phyloP scores from a whole-genome alignment of 2,329 filamentous ascomycete species.

The Atkinsonella texensis region DNA sequence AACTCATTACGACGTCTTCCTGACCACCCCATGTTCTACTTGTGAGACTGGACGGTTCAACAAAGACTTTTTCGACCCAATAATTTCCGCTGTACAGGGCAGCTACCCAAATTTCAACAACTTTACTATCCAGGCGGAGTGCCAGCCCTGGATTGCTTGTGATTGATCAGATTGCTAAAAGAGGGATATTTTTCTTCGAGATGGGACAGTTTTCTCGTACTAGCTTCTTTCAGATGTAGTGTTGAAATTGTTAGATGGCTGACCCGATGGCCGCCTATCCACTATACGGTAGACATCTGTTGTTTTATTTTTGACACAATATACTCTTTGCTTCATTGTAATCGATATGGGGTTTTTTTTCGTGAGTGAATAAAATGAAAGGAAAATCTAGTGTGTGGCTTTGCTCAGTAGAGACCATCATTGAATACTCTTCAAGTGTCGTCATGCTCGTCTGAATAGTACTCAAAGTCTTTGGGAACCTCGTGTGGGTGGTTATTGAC shows the following conservation, averaged over 20 bases:
- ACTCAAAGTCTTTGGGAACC: slow-evolving; percentile 14
- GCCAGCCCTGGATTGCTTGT: slow-evolving; percentile 27
- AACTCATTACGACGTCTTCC: slow-evolving; percentile 25
- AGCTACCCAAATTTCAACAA: slow-evolving; percentile 27
- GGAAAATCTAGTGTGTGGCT: not conserved
- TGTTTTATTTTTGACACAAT: slow-evolving; percentile 5
- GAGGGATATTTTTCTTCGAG: not conserved
- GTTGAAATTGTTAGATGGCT: slow-evolving; percentile 5
- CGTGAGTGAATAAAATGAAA: not conserved
- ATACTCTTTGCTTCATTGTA: slow-evolving; percentile 4
- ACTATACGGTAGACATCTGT: slow-evolving; percentile 9
- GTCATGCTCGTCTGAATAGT: slow-evolving; percentile 11
- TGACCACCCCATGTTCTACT: slow-evolving; percentile 22
- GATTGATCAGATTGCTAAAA: slow-evolving; percentile 9
- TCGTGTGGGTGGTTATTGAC: slow-evolving; percentile 4
- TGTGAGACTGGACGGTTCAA: slow-evolving; percentile 25
- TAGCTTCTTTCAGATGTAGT: not conserved
- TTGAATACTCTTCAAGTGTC: not conserved
- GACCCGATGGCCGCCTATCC: slow-evolving; percentile 7
- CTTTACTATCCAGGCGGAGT: slow-evolving; percentile 25
- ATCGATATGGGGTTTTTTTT: not conserved
- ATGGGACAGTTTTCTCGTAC: too few relatives aligned
- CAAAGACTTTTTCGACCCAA: slow-evolving; percentile 24
- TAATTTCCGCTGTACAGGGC: slow-evolving; percentile 25
- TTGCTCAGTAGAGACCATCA: not conserved